Evolutionary conservation across 2,329 filamentous ascomycete genomes (phyloP).

Genomic region (Aspergillus unguis): DNA sequence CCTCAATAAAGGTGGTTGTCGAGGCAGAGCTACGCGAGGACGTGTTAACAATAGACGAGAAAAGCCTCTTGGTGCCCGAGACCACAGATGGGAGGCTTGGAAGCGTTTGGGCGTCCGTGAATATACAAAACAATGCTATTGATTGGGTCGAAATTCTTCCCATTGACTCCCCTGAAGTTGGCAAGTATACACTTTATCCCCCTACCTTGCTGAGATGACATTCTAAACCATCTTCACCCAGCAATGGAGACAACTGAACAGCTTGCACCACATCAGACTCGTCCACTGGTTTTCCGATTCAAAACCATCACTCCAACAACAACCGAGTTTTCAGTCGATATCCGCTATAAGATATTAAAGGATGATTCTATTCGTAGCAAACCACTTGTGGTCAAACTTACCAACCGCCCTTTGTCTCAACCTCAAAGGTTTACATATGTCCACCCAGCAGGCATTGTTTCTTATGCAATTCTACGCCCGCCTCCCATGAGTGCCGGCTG

Average conservation of each 20-base stretch:
- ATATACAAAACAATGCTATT: constrained; percentile 46
- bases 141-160: constrained; percentile 19
- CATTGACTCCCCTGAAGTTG: constrained; percentile 19
- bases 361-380: constrained; percentile 5
- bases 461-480: constrained; percentile 57
- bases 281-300: constrained; percentile 32
- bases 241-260: constrained; percentile 17
- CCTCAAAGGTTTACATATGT: constrained; percentile 55
- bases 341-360: constrained; percentile 15
- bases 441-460: constrained; percentile 53
- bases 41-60: constrained; percentile 29
- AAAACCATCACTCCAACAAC: neutral
- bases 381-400: constrained; percentile 19
- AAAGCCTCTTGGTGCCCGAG: constrained; percentile 49
- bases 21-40: constrained; percentile 28
- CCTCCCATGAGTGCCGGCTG: constrained; percentile 36
- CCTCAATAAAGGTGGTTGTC: constrained; percentile 44
- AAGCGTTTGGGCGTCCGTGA: constrained; percentile 48
- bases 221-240: constrained; percentile 3
- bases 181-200: neutral
- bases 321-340: constrained; percentile 16
- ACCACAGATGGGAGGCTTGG: constrained; percentile 48
- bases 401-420: constrained; percentile 30
- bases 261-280: constrained; percentile 34
- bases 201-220: neutral